phyloP scores from a whole-genome alignment of 2,329 filamentous ascomycete species.

The Drechslerella dactyloides region DNA sequence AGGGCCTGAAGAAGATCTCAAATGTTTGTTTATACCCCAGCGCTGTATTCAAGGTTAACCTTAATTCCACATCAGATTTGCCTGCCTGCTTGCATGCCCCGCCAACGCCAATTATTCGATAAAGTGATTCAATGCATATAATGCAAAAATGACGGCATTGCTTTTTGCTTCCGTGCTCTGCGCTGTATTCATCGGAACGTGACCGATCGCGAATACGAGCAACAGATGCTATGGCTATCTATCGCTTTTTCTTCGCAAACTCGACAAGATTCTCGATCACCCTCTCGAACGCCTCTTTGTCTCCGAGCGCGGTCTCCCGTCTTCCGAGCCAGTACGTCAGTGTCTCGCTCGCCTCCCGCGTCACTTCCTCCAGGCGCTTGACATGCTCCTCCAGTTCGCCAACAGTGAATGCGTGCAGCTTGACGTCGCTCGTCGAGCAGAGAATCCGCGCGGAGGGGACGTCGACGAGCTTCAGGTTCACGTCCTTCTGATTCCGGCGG shows the following conservation, averaged over 20 bases:
- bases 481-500: constrained; percentile 57
- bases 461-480: constrained; percentile 52
- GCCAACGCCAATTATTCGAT: constrained; percentile 29
- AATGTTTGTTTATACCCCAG: neutral
- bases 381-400: constrained; percentile 53
- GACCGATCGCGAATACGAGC: neutral
- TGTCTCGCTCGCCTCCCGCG: constrained; percentile 52
- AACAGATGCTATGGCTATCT: neutral
- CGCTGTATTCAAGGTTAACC: neutral
- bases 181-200: neutral
- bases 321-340: constrained; percentile 55
- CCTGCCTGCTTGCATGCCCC: constrained; percentile 3
- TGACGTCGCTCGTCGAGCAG: constrained; percentile 55
- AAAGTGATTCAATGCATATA: constrained; percentile 3
- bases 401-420: constrained; percentile 51
- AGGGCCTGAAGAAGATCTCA: neutral
- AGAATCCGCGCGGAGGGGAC: constrained; percentile 54
- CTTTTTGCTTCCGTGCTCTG: neutral
- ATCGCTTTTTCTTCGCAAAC: constrained; percentile 53
- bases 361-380: constrained; percentile 53
- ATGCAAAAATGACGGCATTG: neutral
- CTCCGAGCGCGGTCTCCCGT: constrained; percentile 54
- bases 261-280: constrained; percentile 56
- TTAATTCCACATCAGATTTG: constrained; percentile 18
- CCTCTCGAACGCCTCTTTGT: constrained; percentile 56